A percentile compares a stretch with the other conserved stretches of the same genome.
Evolutionary conservation across 2,329 filamentous ascomycete genomes (phyloP).

Genomic region (Aspergillus chevalieri): DNA sequence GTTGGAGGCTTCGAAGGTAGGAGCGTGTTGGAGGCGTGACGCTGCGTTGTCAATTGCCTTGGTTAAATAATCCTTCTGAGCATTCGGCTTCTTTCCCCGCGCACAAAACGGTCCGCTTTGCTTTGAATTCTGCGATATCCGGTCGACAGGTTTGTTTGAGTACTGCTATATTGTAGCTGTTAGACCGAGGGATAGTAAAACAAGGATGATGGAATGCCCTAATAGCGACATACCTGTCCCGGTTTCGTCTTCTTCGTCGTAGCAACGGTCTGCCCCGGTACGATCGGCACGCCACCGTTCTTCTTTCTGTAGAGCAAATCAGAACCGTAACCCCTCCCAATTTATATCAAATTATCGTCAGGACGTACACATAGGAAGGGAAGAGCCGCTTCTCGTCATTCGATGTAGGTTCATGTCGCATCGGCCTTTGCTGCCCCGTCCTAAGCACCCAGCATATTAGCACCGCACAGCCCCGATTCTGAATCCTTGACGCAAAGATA

Average conservation of each 20-base stretch:
- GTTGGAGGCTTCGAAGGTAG: conserved; percentile 13
- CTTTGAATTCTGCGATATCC: conserved; percentile 18
- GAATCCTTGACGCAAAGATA: conserved; percentile 3
- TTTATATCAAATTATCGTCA: background rate
- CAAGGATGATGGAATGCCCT: background rate
- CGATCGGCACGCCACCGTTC: conserved; percentile 21
- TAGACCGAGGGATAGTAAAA: background rate
- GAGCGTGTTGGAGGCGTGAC: conserved; percentile 4
- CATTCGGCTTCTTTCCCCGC: conserved; percentile 4
- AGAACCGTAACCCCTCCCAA: background rate
- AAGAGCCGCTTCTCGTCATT: conserved; percentile 23
- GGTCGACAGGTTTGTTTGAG: conserved; percentile 19
- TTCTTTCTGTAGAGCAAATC: conserved; percentile 6
- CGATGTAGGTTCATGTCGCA: conserved; percentile 9
- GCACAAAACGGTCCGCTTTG: conserved; percentile 30
- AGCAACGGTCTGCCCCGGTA: conserved; percentile 19
- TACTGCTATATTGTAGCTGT: background rate
- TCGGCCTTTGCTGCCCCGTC: conserved; percentile 7
- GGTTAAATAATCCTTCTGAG: background rate
- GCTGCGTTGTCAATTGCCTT: conserved; percentile 2
- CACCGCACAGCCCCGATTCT: background rate
- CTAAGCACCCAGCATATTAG: conserved; percentile 13
- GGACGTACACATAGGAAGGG: conserved; percentile 12
- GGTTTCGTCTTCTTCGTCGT: conserved; percentile 10
- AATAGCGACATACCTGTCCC: conserved; percentile 10